phyloP scores from a whole-genome alignment of 768 basidiomycete species.

The Hebeloma cylindrosporum region DNA sequence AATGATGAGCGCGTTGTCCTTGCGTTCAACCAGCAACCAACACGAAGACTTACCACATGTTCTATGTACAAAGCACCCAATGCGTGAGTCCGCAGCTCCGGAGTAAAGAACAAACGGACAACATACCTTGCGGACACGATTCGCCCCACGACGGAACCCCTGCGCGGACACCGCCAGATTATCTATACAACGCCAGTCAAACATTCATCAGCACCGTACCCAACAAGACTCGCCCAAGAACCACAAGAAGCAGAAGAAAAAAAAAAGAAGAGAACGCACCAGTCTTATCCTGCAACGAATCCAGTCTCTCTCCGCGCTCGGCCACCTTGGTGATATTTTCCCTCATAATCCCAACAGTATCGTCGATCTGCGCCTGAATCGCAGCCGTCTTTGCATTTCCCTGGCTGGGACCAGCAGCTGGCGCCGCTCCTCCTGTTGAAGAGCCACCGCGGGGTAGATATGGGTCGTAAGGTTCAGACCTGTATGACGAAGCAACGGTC shows the following conservation, averaged over 20 bases:
- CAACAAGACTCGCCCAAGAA: neutral
- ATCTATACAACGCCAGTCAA: conserved; percentile 48
- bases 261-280: conserved; percentile 51
- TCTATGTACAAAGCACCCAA: conserved; percentile 42
- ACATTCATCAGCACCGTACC: neutral
- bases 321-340: conserved; percentile 97
- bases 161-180: conserved; percentile 98
- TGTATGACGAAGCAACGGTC: conserved; percentile 32
- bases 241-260: neutral
- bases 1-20: conserved; percentile 13
- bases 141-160: conserved; percentile 96
- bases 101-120: conserved; percentile 1
- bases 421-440: conserved; percentile 47
- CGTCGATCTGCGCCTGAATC: conserved; percentile 96
- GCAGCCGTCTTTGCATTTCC: conserved; percentile 87
- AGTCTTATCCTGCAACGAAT: conserved; percentile 96
- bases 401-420: conserved; percentile 44
- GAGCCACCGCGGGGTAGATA: conserved; percentile 88
- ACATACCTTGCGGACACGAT: conserved; percentile 93
- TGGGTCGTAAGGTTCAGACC: conserved; percentile 99
- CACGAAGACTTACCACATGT: conserved; percentile 76
- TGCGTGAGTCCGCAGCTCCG: conserved; percentile 7
- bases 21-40: conserved; percentile 6
- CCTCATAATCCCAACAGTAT: conserved; percentile 96
- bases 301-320: conserved; percentile 91